Evolutionary conservation across 192 early-diverging fungal species (phyloP).

Genomic region (Thamnidium elegans): DNA sequence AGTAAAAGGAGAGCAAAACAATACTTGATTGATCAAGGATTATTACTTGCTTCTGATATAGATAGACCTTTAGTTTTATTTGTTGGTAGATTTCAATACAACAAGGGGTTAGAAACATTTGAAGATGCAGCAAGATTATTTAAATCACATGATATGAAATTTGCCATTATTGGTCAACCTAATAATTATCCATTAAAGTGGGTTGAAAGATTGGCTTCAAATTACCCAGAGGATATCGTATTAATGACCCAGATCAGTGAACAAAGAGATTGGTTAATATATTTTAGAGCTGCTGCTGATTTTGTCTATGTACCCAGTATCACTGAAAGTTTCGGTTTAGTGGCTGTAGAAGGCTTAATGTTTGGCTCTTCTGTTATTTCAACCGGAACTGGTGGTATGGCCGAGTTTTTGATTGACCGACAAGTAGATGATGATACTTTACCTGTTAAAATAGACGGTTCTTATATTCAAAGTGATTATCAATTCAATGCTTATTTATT

Average conservation of each 20-base stretch:
- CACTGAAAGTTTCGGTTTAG: conserved; percentile 54
- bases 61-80: conserved; percentile 44
- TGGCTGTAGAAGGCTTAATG: conserved; percentile 54
- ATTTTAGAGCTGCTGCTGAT: conserved; percentile 53
- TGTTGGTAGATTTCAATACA: conserved; percentile 57
- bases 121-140: conserved; percentile 31
- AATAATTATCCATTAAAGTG: conserved; percentile 48
- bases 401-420: conserved; percentile 51
- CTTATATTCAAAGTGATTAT: conserved; percentile 1
- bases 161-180: conserved; percentile 55
- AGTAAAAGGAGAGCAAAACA: conserved; percentile 47
- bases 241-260: conserved; percentile 39
- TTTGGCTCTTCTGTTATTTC: conserved; percentile 54
- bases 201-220: conserved; percentile 32
- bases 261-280: conserved; percentile 45
- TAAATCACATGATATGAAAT: conserved; percentile 37
- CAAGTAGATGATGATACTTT: conserved; percentile 3
- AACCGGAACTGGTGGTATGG: conserved; percentile 48
- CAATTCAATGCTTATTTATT: conserved; percentile 41
- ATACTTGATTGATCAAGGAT: conserved; percentile 39
- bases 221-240: conserved; percentile 38
- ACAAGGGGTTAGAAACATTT: conserved; percentile 54
- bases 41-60: conserved; percentile 39
- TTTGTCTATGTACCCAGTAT: conserved; percentile 50
- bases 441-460: not conserved